These are phyloP conservation scores for Fusarium pseudocircinatum DNA, from an alignment of 2,329 filamentous ascomycete species.

Conservation along the genomic window DNA sequence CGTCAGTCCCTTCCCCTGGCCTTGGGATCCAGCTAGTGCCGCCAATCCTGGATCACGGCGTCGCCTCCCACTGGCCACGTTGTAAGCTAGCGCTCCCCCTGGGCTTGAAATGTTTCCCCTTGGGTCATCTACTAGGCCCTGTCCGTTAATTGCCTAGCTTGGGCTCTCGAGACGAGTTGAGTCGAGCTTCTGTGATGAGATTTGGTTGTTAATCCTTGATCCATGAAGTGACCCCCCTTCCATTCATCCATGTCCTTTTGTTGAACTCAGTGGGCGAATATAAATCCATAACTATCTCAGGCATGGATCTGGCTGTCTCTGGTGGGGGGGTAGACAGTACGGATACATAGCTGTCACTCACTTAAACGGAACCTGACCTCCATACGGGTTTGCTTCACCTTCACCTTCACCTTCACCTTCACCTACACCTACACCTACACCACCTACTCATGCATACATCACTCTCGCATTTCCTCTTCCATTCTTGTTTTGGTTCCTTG, in stretches of 20 bases:
- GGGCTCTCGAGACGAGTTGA: background rate
- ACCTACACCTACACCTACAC: background rate
- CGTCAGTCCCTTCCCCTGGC: constrained; percentile 13
- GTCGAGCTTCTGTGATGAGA: constrained; percentile 25
- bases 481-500: constrained; percentile 19
- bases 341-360: constrained; percentile 1
- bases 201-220: constrained; percentile 26
- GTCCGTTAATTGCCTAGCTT: background rate
- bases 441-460: constrained; percentile 17
- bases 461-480: constrained; percentile 5
- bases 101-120: constrained; percentile 22
- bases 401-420: background rate
- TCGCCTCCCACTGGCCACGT: constrained; percentile 39
- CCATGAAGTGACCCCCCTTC: constrained; percentile 12
- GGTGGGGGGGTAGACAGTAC: constrained; percentile 4
- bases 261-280: background rate
- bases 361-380: constrained; percentile 17
- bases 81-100: constrained; percentile 27
- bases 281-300: background rate
- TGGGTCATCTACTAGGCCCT: constrained; percentile 5
- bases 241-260: background rate
- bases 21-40: constrained; percentile 21
- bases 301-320: constrained; percentile 10
- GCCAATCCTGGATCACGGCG: constrained; percentile 38
- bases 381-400: constrained; percentile 16